Conservation (phyloP, 495 filamentous ascomycete genomes). For the Penicillium malachiteum region DNA sequence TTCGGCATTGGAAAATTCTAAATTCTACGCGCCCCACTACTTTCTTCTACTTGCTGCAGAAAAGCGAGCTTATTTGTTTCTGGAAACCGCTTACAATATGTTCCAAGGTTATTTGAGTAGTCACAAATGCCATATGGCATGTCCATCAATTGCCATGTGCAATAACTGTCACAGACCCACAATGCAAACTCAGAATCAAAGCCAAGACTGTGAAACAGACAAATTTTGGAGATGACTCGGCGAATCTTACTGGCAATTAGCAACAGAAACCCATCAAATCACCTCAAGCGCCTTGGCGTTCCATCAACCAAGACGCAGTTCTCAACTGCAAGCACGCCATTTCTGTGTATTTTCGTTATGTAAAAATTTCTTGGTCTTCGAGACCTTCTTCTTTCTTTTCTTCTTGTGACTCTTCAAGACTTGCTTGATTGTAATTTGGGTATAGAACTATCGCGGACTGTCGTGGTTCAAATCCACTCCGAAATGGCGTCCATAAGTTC, state of each 20-base stretch:
- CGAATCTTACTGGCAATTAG: background rate
- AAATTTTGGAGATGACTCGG: background rate
- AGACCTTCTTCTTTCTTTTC: background rate
- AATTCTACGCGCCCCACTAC: background rate
- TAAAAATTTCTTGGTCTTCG: background rate
- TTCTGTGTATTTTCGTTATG: background rate
- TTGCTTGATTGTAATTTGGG: background rate
- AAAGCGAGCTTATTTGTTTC: background rate
- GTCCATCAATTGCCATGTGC: background rate
- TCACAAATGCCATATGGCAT: no score
- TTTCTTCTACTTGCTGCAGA: background rate
- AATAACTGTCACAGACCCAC: background rate
- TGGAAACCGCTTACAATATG: background rate
- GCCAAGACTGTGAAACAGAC: background rate
- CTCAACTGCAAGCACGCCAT: slow-evolving; percentile 4
- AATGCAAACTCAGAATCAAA: background rate
- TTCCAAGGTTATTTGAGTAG: background rate
- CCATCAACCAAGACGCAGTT: background rate
- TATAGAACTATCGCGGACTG: background rate
- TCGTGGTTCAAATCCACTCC: slow-evolving; percentile 4
- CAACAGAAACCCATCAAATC: background rate
- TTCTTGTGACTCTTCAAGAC: background rate
- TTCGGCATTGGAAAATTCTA: background rate
- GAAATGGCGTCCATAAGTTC: slow-evolving; percentile 1
- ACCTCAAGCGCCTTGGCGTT: slow-evolving; percentile 2